Percentiles rank a stretch among this genome's conserved stretches.
phyloP scores from a whole-genome alignment of 2,329 filamentous ascomycete species.

The Fonsecaea nubica region DNA sequence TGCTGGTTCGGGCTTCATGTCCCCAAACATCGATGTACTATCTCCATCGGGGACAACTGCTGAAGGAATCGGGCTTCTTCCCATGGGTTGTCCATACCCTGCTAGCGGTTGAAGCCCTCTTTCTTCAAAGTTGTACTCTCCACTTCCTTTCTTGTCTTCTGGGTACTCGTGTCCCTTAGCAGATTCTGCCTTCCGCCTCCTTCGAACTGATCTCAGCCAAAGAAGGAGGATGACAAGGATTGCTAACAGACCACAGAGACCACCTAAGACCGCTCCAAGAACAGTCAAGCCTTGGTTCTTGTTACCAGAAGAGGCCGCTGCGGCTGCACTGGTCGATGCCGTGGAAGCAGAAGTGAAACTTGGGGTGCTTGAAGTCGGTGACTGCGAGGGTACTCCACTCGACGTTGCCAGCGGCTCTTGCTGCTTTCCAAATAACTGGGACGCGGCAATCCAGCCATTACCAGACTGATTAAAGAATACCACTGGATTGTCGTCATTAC shows the following conservation, averaged over 20 bases:
- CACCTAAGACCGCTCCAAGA: slow-evolving; percentile 80
- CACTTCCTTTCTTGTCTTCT: slow-evolving; percentile 61
- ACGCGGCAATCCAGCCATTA: slow-evolving; percentile 80
- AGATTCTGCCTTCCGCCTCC: slow-evolving; percentile 58
- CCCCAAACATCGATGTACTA: slow-evolving; percentile 49
- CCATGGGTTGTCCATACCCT: slow-evolving; percentile 53
- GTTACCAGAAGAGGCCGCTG: slow-evolving; percentile 43
- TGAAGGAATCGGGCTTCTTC: slow-evolving; percentile 50
- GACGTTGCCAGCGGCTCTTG: slow-evolving; percentile 44
- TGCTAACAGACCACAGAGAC: slow-evolving; percentile 75
- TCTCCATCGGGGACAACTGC: slow-evolving; percentile 39
- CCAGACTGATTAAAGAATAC: slow-evolving; percentile 76
- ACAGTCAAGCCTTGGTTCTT: slow-evolving; percentile 61
- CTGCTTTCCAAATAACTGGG: slow-evolving; percentile 63
- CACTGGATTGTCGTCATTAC: slow-evolving; percentile 69
- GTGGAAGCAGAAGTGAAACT: slow-evolving; percentile 42
- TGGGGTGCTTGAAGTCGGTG: slow-evolving; percentile 39
- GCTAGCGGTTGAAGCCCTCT: slow-evolving; percentile 53
- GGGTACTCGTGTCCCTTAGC: slow-evolving; percentile 57
- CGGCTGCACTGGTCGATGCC: slow-evolving; percentile 46
- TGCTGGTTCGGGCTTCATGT: slow-evolving; percentile 44
- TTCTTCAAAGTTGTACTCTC: slow-evolving; percentile 52
- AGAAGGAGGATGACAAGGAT: slow-evolving; percentile 76
- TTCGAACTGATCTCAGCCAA: slow-evolving; percentile 66
- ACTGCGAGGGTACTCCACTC: slow-evolving; percentile 38